Percentiles rank a stretch among this genome's conserved stretches.
Evolutionary conservation across 305 asterid genomes (phyloP).

Genomic region (Vinca major): DNA sequence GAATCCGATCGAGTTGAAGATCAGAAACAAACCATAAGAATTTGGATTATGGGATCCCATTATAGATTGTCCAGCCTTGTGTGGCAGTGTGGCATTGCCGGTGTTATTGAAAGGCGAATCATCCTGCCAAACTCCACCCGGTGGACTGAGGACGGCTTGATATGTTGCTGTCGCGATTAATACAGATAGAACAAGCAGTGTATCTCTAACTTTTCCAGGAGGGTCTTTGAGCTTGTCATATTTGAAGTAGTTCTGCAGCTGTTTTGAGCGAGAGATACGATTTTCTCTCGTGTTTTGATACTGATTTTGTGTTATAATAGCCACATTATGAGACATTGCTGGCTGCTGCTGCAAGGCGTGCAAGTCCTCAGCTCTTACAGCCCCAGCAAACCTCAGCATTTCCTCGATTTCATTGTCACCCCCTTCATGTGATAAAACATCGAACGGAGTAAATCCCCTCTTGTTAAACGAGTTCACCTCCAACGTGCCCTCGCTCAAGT

Average conservation of each 20-base stretch:
- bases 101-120: conserved; percentile 14
- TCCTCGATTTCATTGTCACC: conserved; percentile 44
- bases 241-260: conserved; percentile 34
- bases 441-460: conserved; percentile 21
- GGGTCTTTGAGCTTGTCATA: conserved; percentile 32
- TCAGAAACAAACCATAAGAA: conserved; percentile 10
- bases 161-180: conserved; percentile 20
- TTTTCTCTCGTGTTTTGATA: background rate
- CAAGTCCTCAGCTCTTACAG: conserved; percentile 12
- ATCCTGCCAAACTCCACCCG: conserved; percentile 57
- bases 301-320: conserved; percentile 9
- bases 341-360: background rate
- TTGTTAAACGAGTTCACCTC: conserved; percentile 29
- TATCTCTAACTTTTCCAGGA: conserved; percentile 16
- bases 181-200: conserved; percentile 12
- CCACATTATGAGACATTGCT: background rate
- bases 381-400: conserved; percentile 30
- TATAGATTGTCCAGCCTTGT: background rate
- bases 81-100: background rate
- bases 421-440: conserved; percentile 22
- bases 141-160: conserved; percentile 18
- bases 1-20: conserved; percentile 38
- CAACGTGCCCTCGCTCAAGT: conserved; percentile 12
- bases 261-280: conserved; percentile 16
- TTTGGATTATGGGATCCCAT: background rate